Percentiles rank a stretch among this genome's conserved stretches.
These are phyloP conservation scores for Ophiostoma pallidulum DNA, from an alignment of 2,329 filamentous ascomycete genomes.

Conservation along the genomic window DNA sequence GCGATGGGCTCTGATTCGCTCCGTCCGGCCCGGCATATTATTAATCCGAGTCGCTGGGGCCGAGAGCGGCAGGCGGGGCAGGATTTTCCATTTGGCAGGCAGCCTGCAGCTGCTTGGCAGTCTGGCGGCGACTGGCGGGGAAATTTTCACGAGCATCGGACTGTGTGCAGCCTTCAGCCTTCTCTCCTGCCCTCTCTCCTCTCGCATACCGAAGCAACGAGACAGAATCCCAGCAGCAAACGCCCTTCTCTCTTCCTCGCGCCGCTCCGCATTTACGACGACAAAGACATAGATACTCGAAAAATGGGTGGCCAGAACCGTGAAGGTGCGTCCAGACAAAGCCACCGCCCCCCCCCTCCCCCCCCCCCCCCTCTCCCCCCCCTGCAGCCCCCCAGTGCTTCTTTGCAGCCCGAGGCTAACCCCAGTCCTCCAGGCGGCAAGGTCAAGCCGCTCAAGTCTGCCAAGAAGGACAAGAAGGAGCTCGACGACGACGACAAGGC, in stretches of 20 bases:
- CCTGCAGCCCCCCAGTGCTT: neutral
- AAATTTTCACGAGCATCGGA: slow-evolving; percentile 8
- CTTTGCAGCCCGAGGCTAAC: neutral
- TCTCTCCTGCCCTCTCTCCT: neutral
- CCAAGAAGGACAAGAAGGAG: slow-evolving; percentile 78
- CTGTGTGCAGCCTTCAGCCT: too few species aligned
- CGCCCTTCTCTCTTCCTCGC: neutral
- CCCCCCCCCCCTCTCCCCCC: too few species aligned
- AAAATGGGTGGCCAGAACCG: slow-evolving; percentile 62
- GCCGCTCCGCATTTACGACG: neutral
- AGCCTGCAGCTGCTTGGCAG: neutral
- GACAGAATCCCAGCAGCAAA: neutral
- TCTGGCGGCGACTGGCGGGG: slow-evolving; percentile 3
- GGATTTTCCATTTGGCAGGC: neutral
- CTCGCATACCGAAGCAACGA: neutral
- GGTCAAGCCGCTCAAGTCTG: slow-evolving; percentile 74
- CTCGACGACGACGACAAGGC: slow-evolving; percentile 81
- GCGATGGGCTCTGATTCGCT: neutral
- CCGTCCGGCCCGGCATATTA: neutral
- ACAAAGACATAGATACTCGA: too few species aligned
- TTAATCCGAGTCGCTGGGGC: slow-evolving; percentile 6
- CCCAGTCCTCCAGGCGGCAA: slow-evolving; percentile 57
- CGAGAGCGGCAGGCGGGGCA: slow-evolving; percentile 7
- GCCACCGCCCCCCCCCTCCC: too few species aligned
- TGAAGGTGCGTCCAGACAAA: slow-evolving; percentile 56